Conservation (phyloP, 208 protist genomes). For the Trypanosoma melophagium region DNA sequence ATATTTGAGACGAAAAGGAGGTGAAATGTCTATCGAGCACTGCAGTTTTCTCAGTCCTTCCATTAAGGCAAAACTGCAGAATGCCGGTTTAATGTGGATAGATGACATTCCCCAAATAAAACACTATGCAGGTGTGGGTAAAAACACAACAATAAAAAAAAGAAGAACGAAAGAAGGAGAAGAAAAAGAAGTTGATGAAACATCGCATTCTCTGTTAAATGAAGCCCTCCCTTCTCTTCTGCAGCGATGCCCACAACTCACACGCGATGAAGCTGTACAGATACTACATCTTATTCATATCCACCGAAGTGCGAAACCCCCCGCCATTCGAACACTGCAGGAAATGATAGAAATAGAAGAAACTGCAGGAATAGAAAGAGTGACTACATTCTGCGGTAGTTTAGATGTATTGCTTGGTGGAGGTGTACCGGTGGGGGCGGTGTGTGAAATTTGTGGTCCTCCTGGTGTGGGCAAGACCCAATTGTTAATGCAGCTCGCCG, state of each 20-base stretch:
- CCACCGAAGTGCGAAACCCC: neutral
- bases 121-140: neutral
- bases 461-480: constrained; percentile 94
- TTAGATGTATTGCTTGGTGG: constrained; percentile 79
- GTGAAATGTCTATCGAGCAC: constrained; percentile 49
- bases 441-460: constrained; percentile 86
- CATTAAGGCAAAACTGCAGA: constrained; percentile 75
- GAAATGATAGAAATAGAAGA: constrained; percentile 10
- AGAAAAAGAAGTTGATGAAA: neutral
- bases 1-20: neutral
- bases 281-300: constrained; percentile 19
- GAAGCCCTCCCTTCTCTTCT: neutral
- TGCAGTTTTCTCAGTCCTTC: constrained; percentile 39
- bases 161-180: neutral
- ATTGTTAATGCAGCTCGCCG: constrained; percentile 84
- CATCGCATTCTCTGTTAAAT: neutral
- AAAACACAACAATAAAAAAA: neutral
- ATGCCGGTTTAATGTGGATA: constrained; percentile 59
- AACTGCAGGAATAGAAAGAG: constrained; percentile 10
- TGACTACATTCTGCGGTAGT: constrained; percentile 69
- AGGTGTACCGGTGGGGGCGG: constrained; percentile 53
- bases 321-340: constrained; percentile 15
- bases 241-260: constrained; percentile 21
- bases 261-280: constrained; percentile 13
- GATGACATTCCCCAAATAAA: constrained; percentile 27